Conservation (phyloP, 1,139 yeast genomes). For the Wickerhamiella infanticola region DNA sequence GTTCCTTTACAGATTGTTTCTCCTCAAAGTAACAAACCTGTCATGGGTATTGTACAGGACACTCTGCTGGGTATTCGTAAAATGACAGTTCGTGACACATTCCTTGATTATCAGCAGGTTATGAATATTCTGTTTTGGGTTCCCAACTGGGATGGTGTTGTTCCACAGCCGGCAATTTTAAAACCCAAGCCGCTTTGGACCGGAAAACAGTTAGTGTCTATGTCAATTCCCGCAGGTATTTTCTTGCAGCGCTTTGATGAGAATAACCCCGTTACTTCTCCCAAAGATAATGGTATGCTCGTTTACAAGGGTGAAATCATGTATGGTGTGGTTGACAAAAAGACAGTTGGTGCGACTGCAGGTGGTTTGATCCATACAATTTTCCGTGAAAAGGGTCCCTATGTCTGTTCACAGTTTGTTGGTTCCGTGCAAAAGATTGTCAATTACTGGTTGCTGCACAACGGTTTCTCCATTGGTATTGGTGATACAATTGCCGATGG, state of each 20-base stretch:
- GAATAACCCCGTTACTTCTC: constrained; percentile 67
- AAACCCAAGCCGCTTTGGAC: constrained; percentile 97
- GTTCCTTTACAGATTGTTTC: constrained; percentile 96
- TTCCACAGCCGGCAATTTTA: constrained; percentile 89
- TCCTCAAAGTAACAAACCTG: constrained; percentile 96
- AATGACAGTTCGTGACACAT: constrained; percentile 79
- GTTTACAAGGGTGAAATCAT: constrained; percentile 85
- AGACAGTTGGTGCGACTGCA: constrained; percentile 95
- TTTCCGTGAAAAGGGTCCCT: constrained; percentile 93
- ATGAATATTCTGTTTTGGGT: constrained; percentile 97
- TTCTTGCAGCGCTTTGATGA: constrained; percentile 89
- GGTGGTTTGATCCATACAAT: constrained; percentile 97
- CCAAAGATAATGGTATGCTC: constrained; percentile 83
- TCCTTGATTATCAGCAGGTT: constrained; percentile 82
- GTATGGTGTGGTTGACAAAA: constrained; percentile 95
- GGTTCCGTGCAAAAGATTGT: constrained; percentile 91
- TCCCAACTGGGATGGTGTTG: constrained; percentile 96
- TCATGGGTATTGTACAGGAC: constrained; percentile 99
- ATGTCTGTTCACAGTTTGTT: constrained; percentile 76
- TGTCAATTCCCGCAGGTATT: constrained; percentile 92
- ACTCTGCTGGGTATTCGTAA: constrained; percentile 95
- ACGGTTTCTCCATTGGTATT: constrained; percentile 96
- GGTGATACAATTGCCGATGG: constrained; percentile 99
- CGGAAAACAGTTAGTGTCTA: constrained; percentile 85
- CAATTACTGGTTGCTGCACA: constrained; percentile 89